Percentiles rank a stretch among this genome's conserved stretches.
These are phyloP conservation scores for Coemansia sp. DNA, from an alignment of 192 early-diverging fungal genomes.

Conservation along the genomic window DNA sequence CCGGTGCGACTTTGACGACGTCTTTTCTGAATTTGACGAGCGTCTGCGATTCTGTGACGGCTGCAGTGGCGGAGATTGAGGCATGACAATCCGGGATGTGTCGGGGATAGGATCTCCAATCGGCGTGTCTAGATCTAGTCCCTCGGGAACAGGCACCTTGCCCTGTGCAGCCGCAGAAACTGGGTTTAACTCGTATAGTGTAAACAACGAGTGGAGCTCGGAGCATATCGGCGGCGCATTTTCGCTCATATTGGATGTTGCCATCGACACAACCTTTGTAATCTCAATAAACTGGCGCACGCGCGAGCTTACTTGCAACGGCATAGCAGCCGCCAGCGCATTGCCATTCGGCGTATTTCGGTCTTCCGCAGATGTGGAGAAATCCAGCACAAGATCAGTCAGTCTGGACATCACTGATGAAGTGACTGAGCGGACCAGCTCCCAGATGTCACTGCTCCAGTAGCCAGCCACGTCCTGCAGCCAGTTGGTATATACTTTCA, in stretches of 20 bases:
- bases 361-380: background rate
- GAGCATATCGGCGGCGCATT: slow-evolving; percentile 53
- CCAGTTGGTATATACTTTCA: slow-evolving; percentile 50
- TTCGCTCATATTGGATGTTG: slow-evolving; percentile 34
- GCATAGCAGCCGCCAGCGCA: slow-evolving; percentile 55
- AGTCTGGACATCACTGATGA: slow-evolving; percentile 20
- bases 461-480: slow-evolving; percentile 37
- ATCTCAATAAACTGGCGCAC: slow-evolving; percentile 35
- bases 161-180: slow-evolving; percentile 87
- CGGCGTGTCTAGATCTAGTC: slow-evolving; percentile 78
- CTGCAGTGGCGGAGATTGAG: slow-evolving; percentile 29
- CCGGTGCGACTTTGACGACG: background rate
- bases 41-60: slow-evolving; percentile 1
- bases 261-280: slow-evolving; percentile 27
- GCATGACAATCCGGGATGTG: slow-evolving; percentile 54
- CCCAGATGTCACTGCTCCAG: slow-evolving; percentile 45
- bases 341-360: slow-evolving; percentile 5
- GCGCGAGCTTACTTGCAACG: slow-evolving; percentile 67
- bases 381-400: slow-evolving; percentile 10
- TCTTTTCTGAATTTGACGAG: background rate
- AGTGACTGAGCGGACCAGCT: slow-evolving; percentile 29
- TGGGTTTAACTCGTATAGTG: slow-evolving; percentile 83
- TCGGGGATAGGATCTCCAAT: slow-evolving; percentile 72
- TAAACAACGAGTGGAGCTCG: slow-evolving; percentile 65
- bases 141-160: slow-evolving; percentile 85